Conservation (phyloP, 495 filamentous ascomycete species). For the Geopyxis carbonaria region DNA sequence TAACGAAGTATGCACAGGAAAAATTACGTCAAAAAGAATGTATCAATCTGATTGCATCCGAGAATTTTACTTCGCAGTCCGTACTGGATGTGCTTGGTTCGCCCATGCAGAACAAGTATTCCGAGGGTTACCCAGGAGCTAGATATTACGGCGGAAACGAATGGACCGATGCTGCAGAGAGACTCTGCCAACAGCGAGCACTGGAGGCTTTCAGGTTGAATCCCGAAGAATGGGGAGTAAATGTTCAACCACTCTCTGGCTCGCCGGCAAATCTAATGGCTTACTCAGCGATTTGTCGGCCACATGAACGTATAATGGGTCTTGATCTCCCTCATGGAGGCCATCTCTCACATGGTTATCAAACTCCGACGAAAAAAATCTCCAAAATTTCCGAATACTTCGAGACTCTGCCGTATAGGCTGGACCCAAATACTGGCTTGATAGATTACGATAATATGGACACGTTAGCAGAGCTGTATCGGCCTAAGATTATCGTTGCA, state of each 20-base stretch:
- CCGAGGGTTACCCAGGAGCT: conserved; percentile 92
- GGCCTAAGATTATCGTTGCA: conserved; percentile 88
- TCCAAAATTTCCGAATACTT: conserved; percentile 97
- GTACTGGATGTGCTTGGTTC: conserved; percentile 92
- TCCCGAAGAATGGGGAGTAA: conserved; percentile 87
- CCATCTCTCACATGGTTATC: conserved; percentile 94
- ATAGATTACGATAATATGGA: conserved; percentile 89
- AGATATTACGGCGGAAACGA: conserved; percentile 96
- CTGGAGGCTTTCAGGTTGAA: conserved; percentile 70
- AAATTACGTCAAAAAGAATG: conserved; percentile 91
- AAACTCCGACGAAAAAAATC: conserved; percentile 96
- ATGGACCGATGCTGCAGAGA: conserved; percentile 79
- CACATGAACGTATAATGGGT: conserved; percentile 92
- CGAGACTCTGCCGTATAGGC: conserved; percentile 85
- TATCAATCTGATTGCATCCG: conserved; percentile 95
- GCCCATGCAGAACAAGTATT: conserved; percentile 99
- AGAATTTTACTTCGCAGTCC: conserved; percentile 97
- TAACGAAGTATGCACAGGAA: conserved; percentile 50
- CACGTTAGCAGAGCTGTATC: conserved; percentile 67
- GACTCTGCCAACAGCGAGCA: conserved; percentile 75
- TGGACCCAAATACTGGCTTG: conserved; percentile 75
- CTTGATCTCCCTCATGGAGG: conserved; percentile 92
- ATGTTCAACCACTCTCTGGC: conserved; percentile 90
- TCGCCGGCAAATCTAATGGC: conserved; percentile 93
- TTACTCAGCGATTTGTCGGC: conserved; percentile 79